Base-by-base conservation (phyloP, 495 filamentous ascomycete genomes). In the Aspergillus baeticus region DNA sequence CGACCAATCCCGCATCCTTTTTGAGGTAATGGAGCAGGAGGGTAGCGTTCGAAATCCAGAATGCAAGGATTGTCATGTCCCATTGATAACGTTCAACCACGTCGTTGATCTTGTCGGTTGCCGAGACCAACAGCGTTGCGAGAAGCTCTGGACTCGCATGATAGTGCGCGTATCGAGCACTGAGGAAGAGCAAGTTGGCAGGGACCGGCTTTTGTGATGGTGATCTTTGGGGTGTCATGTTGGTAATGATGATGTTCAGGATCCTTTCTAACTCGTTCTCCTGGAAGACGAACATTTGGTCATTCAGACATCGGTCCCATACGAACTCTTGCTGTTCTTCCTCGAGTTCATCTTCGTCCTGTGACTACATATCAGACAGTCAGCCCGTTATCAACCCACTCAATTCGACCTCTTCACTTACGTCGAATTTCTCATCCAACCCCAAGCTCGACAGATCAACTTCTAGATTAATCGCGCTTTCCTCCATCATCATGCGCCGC, bases 221-320 rank as follows among this genome's bases (percentile, higher is more conserved):
- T 18, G 93, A 96, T 57, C 94, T 81, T 70, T 97, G 92, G 0
- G 94, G 94, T 0, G 90, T 92, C 94, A 99, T 99, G 69, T 95
- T 91, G 54, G 94, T 98, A 64, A 99, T 96, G 64, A 97, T 86
- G 42, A 99, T 91, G 63, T 96, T 89, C 48, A 99, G 81, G 55
- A 98, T 96, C 51, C 85, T 83, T 48, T 89, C 86, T 43, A 99
- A 74, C 57, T 98, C 95, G 63, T 82, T 84, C 51, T 99, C 95
- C 73, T 98, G 95, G 69, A 99, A 98, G 21, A 99, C 94, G 63
- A 99, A 99, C 94, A 99, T 99, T 66, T 99, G 94, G 69, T 99
- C 94, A 65, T 96, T 91, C 41, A 96, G 75, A 72, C 94, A 99
- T 65, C 87, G 80, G 63, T 90, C 88, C 94, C 94, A 99, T n/a